Evolutionary conservation across 2,329 filamentous ascomycete species (phyloP), one percentile per base, ranked within the genome.

Genomic region (Aspergillus texensis): DNA sequence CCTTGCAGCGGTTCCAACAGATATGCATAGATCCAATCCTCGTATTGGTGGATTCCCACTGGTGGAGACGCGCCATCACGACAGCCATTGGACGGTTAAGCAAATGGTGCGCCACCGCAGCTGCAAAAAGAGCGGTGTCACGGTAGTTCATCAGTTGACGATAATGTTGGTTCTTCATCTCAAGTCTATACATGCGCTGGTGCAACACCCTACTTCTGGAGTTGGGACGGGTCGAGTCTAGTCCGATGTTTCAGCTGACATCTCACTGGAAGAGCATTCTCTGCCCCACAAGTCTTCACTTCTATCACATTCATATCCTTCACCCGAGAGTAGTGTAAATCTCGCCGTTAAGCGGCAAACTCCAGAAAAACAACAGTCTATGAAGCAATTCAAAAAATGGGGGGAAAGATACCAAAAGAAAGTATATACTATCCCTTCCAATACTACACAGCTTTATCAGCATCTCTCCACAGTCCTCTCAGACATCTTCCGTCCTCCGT

Each of bases 61-160:
- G n/a, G 48, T 52, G 48, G 48, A n/a, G 48, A 30, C 16, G 28
- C 19, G 16, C 14, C 8, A 26, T 50, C 24, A 19, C 10, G 10
- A 9, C 10, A 30, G 32, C 21, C 45, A 59, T 39, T 46, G 57
- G 32, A 45, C 21, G 32, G 50, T 41, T 36, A 52, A 52, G 57
- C n/a, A 59, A 59, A 50, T 12, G 11, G 26, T 26, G 24, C 57
- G 43, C 57, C 57, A 59, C 34, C 24, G 1, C 46, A 53, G 39
- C 50, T 58, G 60, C 53, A 50, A 66, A 34, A 66, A 65, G 62
- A 66, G 65, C 65, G 65, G 65, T 66, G 64, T 66, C 64, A 62
- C 32, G 36, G 28, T 12, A 46, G 9, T 46, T 46, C n/a, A 16
- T 21, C n/a, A 28, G 16, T 52, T 2, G 16, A 32, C 10, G 2